phyloP scores from a whole-genome alignment of 2,329 filamentous ascomycete genomes.

The Malbranchea cinnamomea region DNA sequence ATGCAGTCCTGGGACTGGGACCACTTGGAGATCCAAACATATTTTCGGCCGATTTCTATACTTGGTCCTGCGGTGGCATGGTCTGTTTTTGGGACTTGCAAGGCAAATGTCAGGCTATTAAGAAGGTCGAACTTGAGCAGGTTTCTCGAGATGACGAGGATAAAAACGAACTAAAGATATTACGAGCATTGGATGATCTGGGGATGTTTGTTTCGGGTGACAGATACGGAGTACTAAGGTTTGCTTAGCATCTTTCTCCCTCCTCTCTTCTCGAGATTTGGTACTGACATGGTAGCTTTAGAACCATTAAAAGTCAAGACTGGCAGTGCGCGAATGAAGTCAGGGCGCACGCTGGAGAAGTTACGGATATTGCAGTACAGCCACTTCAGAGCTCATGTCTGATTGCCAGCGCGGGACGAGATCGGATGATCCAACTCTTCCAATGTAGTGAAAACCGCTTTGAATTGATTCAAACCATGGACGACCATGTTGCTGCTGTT shows the following conservation, averaged over 20 bases:
- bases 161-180: slow-evolving; percentile 42
- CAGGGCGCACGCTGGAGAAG: slow-evolving; percentile 75
- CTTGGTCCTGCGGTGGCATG: slow-evolving; percentile 70
- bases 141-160: slow-evolving; percentile 29
- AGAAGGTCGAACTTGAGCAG: slow-evolving; percentile 57
- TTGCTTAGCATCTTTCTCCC: slow-evolving; percentile 15
- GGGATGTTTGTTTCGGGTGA: slow-evolving; percentile 69
- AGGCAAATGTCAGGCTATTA: slow-evolving; percentile 50
- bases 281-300: slow-evolving; percentile 11
- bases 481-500: slow-evolving; percentile 81
- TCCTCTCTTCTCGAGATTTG: background rate
- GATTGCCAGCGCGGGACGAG: slow-evolving; percentile 70
- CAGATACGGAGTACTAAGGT: slow-evolving; percentile 63
- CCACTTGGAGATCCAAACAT: slow-evolving; percentile 45
- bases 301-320: slow-evolving; percentile 31
- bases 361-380: slow-evolving; percentile 64
- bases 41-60: slow-evolving; percentile 60
- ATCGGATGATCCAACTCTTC: slow-evolving; percentile 91
- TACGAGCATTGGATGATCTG: slow-evolving; percentile 45
- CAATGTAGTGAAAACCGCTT: slow-evolving; percentile 43
- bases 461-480: slow-evolving; percentile 75
- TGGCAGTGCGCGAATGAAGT: slow-evolving; percentile 51
- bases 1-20: slow-evolving; percentile 55
- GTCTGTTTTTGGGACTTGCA: slow-evolving; percentile 70
- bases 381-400: slow-evolving; percentile 47